A percentile compares a stretch with the other conserved stretches of the same genome.
Conservation (phyloP, 768 basidiomycete species). For the Russula olivacea region DNA sequence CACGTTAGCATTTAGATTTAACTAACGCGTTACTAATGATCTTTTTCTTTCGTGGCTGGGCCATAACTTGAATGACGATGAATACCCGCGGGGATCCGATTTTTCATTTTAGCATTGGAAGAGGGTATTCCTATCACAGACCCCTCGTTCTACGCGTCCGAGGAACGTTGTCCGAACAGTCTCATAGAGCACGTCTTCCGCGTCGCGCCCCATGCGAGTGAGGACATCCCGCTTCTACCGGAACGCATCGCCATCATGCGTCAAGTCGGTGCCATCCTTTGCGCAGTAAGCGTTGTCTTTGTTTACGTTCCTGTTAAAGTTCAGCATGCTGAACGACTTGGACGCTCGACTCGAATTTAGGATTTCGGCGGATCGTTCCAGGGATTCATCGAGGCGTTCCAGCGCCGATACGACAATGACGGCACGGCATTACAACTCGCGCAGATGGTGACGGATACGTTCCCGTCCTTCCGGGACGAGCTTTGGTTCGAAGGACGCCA, state of each 20-base stretch:
- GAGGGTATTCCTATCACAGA: conserved; percentile 72
- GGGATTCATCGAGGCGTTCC: conserved; percentile 23
- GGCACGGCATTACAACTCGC: conserved; percentile 24
- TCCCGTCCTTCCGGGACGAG: conserved; percentile 26
- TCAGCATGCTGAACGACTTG: not conserved
- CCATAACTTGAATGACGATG: not conserved
- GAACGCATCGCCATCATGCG: conserved; percentile 76
- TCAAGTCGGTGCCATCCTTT: conserved; percentile 67
- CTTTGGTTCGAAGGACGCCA: conserved; percentile 33
- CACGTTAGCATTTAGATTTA: not conserved
- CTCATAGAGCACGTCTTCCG: conserved; percentile 67
- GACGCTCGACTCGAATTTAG: not conserved
- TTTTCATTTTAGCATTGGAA: conserved; percentile 53
- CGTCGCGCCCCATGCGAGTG: conserved; percentile 47
- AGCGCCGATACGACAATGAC: conserved; percentile 13
- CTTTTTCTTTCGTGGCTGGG: not conserved
- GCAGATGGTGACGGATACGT: conserved; percentile 25
- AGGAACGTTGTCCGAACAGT: conserved; percentile 61
- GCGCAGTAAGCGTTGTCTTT: conserved; percentile 42
- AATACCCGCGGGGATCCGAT: not conserved
- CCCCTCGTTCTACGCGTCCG: conserved; percentile 72
- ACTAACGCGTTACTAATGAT: too few relatives aligned
- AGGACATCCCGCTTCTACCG: conserved; percentile 61
- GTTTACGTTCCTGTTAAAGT: not conserved
- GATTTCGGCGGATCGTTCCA: conserved; percentile 23